Evolutionary conservation across 2,329 filamentous ascomycete genomes (phyloP), one percentile per base, ranked within the genome.

Genomic region (Ophiocordyceps unilateralis): DNA sequence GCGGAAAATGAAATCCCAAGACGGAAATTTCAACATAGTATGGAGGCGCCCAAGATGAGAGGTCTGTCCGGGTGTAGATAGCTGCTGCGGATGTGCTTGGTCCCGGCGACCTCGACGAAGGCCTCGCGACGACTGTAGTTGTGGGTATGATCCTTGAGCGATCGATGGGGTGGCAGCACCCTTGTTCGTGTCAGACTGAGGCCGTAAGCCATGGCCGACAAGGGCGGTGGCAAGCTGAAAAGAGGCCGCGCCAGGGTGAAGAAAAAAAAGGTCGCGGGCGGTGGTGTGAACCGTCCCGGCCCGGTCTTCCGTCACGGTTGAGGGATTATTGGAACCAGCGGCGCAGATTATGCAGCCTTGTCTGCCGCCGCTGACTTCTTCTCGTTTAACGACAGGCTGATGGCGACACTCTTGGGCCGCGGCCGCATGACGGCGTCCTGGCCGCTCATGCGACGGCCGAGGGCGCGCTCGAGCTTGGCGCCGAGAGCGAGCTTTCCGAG

Each of bases 371-470:
- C 58, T 52, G n/a, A n/a, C n/a, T 64, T 55, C 55, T 63, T 62
- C 57, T 67, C 56, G 38, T 37, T 47, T 19, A 47, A 37, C 5
- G 49, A 41, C 36, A 46, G 43, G 40, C 40, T 46, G 36, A 48
- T 48, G 41, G 47, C 46, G 26, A 53, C 49, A 41, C 55, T 63
- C 52, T 64, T 58, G 42, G 58, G 54, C 26, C 67, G 62, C 20
- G 68, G 74, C 49, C 81, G 77, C 71, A 91, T 88, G 60, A 84
- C 80, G 50, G 88, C 88, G 55, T 95, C 88, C 62, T 95, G 88
- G 51, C 83, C 67, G 23, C 76, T 81, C 87, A 94, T 91, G 55
- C 88, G 76, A 50, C 87, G 74, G 51, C 81, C 81, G 44, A 95
- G 75, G 20, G 88, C 87, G 47, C 88, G 78, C 59, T 94, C 87